Conservation (phyloP, 164 flowering plant genomes). For the Brasenia schreberi region DNA sequence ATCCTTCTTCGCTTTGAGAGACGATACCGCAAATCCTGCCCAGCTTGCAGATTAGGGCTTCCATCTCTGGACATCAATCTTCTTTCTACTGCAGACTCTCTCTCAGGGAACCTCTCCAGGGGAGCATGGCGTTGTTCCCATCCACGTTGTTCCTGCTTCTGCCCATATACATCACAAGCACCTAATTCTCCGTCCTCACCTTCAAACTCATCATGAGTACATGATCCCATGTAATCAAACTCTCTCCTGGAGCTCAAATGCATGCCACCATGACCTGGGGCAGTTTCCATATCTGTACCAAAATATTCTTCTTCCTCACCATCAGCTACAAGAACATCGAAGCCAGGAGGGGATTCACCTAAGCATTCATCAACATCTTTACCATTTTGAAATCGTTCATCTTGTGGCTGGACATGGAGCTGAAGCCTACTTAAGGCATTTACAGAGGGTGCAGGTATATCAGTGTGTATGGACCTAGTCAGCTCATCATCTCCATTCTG, state of each 20-base stretch:
- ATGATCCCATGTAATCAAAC: conserved; percentile 24
- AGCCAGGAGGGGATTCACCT: conserved; percentile 86
- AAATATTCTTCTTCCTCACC: conserved; percentile 43
- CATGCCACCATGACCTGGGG: conserved; percentile 31
- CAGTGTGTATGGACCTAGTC: neutral
- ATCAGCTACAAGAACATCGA: conserved; percentile 94
- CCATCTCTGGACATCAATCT: conserved; percentile 27
- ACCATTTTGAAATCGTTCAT: conserved; percentile 20
- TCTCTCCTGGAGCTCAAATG: conserved; percentile 24
- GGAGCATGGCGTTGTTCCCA: conserved; percentile 31
- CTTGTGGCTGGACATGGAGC: neutral
- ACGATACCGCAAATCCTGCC: conserved; percentile 52
- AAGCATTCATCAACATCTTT: conserved; percentile 59
- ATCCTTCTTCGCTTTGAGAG: conserved; percentile 50
- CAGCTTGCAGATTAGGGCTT: conserved; percentile 30
- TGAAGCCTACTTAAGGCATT: neutral
- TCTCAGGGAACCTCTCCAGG: conserved; percentile 18
- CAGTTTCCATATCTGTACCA: conserved; percentile 12
- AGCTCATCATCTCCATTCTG: neutral
- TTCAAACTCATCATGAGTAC: conserved; percentile 28
- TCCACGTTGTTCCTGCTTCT: conserved; percentile 30
- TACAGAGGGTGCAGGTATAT: neutral
- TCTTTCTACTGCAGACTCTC: conserved; percentile 27
- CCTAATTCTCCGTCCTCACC: conserved; percentile 25
- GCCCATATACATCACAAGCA: conserved; percentile 37